Evolutionary conservation across 768 basidiomycete genomes (phyloP).

Genomic region (Boletus rex-veris): DNA sequence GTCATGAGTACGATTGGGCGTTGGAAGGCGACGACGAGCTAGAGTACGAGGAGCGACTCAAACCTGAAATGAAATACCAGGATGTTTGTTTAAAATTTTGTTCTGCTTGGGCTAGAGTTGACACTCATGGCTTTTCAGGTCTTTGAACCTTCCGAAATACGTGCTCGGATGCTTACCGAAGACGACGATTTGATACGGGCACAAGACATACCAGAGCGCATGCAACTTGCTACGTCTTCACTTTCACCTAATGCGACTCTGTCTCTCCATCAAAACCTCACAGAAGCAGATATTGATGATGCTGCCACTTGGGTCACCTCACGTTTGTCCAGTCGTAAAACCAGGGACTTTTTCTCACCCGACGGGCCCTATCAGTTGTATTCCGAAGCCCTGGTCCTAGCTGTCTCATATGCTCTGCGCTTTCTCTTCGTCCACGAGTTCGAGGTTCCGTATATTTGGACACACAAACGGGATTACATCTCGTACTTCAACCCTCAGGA

Average conservation of each 20-base stretch:
- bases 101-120: neutral
- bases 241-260: slow-evolving; percentile 64
- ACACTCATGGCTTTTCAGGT: slow-evolving; percentile 51
- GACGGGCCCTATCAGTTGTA: slow-evolving; percentile 59
- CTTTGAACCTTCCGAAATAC: slow-evolving; percentile 97
- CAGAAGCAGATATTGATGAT: slow-evolving; percentile 68
- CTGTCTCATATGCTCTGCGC: slow-evolving; percentile 74
- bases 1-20: slow-evolving; percentile 95
- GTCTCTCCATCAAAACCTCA: slow-evolving; percentile 58
- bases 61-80: slow-evolving; percentile 77
- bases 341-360: slow-evolving; percentile 65
- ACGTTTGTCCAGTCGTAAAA: slow-evolving; percentile 69
- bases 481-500: slow-evolving; percentile 72
- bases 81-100: slow-evolving; percentile 51
- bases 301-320: slow-evolving; percentile 89
- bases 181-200: slow-evolving; percentile 91
- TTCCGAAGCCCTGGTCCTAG: slow-evolving; percentile 65
- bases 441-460: slow-evolving; percentile 95
- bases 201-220: slow-evolving; percentile 90
- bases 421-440: slow-evolving; percentile 84
- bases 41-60: slow-evolving; percentile 45
- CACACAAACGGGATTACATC: slow-evolving; percentile 89
- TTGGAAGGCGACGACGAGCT: slow-evolving; percentile 73
- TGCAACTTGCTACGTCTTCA: slow-evolving; percentile 86
- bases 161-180: slow-evolving; percentile 81